Evolutionary conservation across 2,329 filamentous ascomycete genomes (phyloP).

Genomic region (Diaporthe aspalathi): DNA sequence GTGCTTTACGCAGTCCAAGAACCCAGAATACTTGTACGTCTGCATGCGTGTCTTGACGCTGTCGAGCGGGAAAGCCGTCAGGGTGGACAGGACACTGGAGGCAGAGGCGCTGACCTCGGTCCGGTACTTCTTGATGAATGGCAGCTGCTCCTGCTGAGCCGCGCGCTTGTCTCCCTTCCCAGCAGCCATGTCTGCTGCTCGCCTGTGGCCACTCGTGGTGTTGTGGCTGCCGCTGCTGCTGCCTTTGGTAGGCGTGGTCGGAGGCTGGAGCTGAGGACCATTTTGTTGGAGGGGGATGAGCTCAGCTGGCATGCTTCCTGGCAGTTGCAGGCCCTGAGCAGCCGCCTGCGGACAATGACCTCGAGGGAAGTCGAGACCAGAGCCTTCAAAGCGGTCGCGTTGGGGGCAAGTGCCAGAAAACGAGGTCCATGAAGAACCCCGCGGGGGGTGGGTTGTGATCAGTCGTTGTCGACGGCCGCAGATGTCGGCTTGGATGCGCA

Average conservation of each 20-base stretch:
- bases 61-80: constrained; percentile 86
- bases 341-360: constrained; percentile 60
- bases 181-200: constrained; percentile 28
- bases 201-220: constrained; percentile 37
- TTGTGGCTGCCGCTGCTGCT: constrained; percentile 40
- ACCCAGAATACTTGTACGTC: constrained; percentile 82
- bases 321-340: constrained; percentile 46
- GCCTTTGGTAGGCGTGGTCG: constrained; percentile 56
- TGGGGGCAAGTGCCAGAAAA: constrained; percentile 55
- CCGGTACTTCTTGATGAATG: constrained; percentile 79
- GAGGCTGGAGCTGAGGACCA: constrained; percentile 53
- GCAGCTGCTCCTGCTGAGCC: constrained; percentile 48
- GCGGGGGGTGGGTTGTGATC: constrained; percentile 39
- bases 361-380: constrained; percentile 59
- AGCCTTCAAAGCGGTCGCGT: constrained; percentile 72
- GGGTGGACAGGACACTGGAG: constrained; percentile 81
- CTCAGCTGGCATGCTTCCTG: constrained; percentile 54
- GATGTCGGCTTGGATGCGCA: constrained; percentile 13
- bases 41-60: constrained; percentile 93
- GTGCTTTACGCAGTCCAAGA: constrained; percentile 77
- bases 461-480: constrained; percentile 24
- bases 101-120: constrained; percentile 83
- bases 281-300: constrained; percentile 57
- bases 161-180: constrained; percentile 41
- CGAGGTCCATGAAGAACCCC: constrained; percentile 52